A percentile compares a stretch with the other conserved stretches of the same genome.
Evolutionary conservation across 73 alveolate species (phyloP).

Genomic region (Paramecium octaurelia): DNA sequence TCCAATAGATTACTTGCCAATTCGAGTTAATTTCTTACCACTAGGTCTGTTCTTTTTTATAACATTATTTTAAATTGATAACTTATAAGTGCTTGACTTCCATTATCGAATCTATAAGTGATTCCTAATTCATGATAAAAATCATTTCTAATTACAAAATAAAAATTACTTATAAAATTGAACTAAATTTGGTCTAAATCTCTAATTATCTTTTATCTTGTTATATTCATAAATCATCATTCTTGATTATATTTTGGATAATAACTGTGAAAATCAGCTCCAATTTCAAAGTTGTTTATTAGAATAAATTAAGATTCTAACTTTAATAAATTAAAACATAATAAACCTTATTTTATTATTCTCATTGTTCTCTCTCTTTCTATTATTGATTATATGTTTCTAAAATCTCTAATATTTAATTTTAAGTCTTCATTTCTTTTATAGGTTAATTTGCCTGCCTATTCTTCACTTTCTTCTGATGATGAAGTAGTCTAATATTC

Average conservation of each 20-base stretch:
- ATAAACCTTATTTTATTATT: neutral
- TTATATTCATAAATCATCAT: slow-evolving; percentile 10
- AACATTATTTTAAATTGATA: neutral
- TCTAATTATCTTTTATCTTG: neutral
- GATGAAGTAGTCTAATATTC: slow-evolving; percentile 1
- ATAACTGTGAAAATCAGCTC: slow-evolving; percentile 8
- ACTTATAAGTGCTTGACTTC: neutral
- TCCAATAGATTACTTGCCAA: neutral
- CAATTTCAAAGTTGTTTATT: neutral
- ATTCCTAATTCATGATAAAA: neutral
- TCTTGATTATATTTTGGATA: slow-evolving; percentile 41
- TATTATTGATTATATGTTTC: neutral
- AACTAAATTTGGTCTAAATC: neutral
- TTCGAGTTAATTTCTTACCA: neutral
- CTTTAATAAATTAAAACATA: neutral
- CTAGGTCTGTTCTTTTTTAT: neutral
- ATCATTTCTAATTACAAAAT: neutral
- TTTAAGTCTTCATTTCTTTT: neutral
- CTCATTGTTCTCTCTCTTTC: neutral
- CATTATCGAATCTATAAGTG: neutral
- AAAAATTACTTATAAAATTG: slow-evolving; percentile 2
- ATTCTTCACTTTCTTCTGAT: neutral
- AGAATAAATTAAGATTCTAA: neutral
- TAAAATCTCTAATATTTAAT: neutral
- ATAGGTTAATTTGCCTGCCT: neutral